Evolutionary conservation across 306 rosid genomes (phyloP).

Genomic region (Begonia fuchsioides): DNA sequence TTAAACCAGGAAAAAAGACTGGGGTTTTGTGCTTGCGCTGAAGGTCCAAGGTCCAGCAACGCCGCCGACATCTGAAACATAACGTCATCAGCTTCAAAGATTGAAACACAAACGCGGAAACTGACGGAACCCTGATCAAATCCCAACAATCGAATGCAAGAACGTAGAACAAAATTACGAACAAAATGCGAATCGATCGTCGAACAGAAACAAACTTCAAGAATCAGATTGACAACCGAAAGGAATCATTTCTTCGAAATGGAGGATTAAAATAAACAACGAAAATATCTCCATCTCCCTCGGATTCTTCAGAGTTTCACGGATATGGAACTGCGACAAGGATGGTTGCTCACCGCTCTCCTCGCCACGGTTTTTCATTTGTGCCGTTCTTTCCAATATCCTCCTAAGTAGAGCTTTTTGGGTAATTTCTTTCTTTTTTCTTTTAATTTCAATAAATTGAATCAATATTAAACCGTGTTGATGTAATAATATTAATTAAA

Average conservation of each 20-base stretch:
- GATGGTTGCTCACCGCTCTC: neutral
- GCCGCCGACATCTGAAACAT: slow-evolving; percentile 27
- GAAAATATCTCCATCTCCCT: neutral
- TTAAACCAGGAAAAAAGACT: slow-evolving; percentile 18
- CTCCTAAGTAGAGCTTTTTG: neutral
- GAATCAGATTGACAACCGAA: neutral
- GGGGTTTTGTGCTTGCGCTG: slow-evolving; percentile 6
- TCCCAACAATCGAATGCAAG: neutral
- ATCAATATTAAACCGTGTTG: too few relatives aligned
- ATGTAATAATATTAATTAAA: too few relatives aligned
- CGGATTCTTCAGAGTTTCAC: neutral
- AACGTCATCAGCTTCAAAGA: slow-evolving; percentile 29
- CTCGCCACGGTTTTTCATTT: neutral
- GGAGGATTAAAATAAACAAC: neutral
- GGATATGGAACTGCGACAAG: neutral
- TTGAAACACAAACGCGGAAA: neutral
- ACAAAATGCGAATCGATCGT: too few relatives aligned
- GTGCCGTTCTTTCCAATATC: neutral
- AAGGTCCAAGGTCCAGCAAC: slow-evolving; percentile 21
- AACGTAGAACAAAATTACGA: neutral
- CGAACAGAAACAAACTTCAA: too few relatives aligned
- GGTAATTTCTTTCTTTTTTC: too few relatives aligned
- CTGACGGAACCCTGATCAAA: slow-evolving; percentile 3
- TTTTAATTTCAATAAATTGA: too few relatives aligned
- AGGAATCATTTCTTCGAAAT: neutral